Conservation (phyloP, 495 filamentous ascomycete genomes). For the Penicillium salamii region DNA sequence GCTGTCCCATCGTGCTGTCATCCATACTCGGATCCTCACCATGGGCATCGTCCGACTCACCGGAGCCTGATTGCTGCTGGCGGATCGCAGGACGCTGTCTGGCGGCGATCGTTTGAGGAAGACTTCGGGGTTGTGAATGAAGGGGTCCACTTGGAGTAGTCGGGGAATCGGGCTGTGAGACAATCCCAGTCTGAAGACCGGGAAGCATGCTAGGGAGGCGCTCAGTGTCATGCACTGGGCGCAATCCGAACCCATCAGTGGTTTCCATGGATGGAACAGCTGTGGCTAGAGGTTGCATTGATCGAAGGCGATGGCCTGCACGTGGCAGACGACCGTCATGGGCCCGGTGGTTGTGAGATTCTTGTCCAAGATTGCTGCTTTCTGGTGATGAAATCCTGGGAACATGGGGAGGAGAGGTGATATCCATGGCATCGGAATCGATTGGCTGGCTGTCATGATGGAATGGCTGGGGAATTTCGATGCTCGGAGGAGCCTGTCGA, state of each 20-base stretch:
- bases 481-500: constrained; percentile 65
- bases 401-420: constrained; percentile 64
- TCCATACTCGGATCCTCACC: constrained; percentile 67
- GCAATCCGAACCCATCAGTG: constrained; percentile 68
- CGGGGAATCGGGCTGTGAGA: constrained; percentile 89
- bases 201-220: constrained; percentile 83
- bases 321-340: constrained; percentile 58
- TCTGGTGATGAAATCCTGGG: constrained; percentile 74
- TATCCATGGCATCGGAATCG: constrained; percentile 54
- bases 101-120: constrained; percentile 38
- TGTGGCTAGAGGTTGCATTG: constrained; percentile 64
- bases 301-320: constrained; percentile 46
- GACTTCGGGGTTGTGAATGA: constrained; percentile 45
- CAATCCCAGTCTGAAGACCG: constrained; percentile 63
- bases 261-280: constrained; percentile 72
- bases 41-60: constrained; percentile 84
- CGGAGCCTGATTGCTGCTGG: constrained; percentile 82
- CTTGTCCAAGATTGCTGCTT: constrained; percentile 62
- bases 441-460: constrained; percentile 46
- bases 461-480: constrained; percentile 67
- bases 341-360: constrained; percentile 42
- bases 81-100: constrained; percentile 73
- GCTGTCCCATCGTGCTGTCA: constrained; percentile 60
- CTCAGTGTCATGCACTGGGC: constrained; percentile 82
- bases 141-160: constrained; percentile 79